Conservation (phyloP, 1,139 yeast genomes). For the Hansenula lynferdii region DNA sequence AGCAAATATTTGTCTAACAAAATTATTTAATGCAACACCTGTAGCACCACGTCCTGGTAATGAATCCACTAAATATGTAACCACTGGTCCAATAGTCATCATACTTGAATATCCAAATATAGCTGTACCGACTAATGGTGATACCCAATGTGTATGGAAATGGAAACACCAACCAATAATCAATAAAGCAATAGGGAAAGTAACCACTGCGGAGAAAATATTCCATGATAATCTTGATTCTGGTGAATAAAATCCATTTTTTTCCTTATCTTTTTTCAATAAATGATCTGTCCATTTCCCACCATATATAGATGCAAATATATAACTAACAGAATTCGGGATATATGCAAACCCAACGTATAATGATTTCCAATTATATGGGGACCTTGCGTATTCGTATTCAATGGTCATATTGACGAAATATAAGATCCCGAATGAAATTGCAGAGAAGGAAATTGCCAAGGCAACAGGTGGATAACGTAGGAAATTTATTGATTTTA, state of each 20-base stretch:
- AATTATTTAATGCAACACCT: constrained; percentile 79
- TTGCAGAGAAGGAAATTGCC: constrained; percentile 59
- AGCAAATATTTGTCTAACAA: constrained; percentile 68
- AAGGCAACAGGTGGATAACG: constrained; percentile 70
- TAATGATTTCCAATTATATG: constrained; percentile 64
- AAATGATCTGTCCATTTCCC: constrained; percentile 76
- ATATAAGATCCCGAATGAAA: constrained; percentile 65
- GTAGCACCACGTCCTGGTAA: constrained; percentile 88
- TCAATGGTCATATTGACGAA: constrained; percentile 74
- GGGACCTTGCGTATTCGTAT: constrained; percentile 53
- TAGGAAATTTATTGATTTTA: constrained; percentile 46
- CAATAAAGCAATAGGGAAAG: constrained; percentile 61
- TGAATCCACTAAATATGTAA: constrained; percentile 79
- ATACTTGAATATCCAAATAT: constrained; percentile 78
- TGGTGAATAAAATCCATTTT: constrained; percentile 64
- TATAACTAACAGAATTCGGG: constrained; percentile 77
- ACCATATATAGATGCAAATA: constrained; percentile 68
- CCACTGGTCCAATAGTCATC: constrained; percentile 79
- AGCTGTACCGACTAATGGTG: constrained; percentile 75
- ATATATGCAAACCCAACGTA: constrained; percentile 74
- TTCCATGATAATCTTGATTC: constrained; percentile 80
- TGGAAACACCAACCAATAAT: constrained; percentile 83
- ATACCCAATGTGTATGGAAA: constrained; percentile 64
- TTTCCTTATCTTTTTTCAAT: constrained; percentile 48
- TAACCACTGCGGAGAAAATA: constrained; percentile 55